Evolutionary conservation across 164 flowering plant genomes (phyloP).

Genomic region (Sextonia rubra): DNA sequence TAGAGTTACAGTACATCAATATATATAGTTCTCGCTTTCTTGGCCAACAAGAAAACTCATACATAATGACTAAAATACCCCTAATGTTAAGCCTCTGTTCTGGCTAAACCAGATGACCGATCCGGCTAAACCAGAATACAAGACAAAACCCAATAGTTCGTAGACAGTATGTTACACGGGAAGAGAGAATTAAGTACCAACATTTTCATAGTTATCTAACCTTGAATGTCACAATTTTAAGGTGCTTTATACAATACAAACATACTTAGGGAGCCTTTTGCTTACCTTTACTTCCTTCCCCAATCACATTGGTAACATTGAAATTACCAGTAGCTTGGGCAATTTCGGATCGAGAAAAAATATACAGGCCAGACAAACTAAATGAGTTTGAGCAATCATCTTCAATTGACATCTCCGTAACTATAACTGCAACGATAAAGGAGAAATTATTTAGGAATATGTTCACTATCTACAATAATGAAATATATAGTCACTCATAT

Average conservation of each 20-base stretch:
- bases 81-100: too few species aligned
- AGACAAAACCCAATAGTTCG: too few species aligned
- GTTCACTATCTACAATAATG: neutral
- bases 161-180: neutral
- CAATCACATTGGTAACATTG: slow-evolving; percentile 15
- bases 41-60: too few species aligned
- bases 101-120: too few species aligned
- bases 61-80: too few species aligned
- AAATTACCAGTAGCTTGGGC: slow-evolving; percentile 19
- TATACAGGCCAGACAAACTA: slow-evolving; percentile 18
- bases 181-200: neutral
- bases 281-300: slow-evolving; percentile 23
- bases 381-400: slow-evolving; percentile 8
- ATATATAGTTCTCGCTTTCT: too few species aligned
- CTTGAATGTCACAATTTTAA: neutral
- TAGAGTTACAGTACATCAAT: too few species aligned
- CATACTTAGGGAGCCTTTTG: too few species aligned
- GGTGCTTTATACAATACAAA: too few species aligned
- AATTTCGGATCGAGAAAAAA: slow-evolving; percentile 20
- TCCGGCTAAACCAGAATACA: too few species aligned
- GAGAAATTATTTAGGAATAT: neutral
- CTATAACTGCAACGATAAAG: slow-evolving; percentile 8
- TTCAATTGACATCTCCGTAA: slow-evolving; percentile 13
- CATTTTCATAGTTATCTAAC: neutral
- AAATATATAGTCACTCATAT: neutral